These are phyloP conservation scores for Polytrichum formosum DNA, from an alignment of 225 moss, liverwort and hornwort species.

Conservation along the genomic window DNA sequence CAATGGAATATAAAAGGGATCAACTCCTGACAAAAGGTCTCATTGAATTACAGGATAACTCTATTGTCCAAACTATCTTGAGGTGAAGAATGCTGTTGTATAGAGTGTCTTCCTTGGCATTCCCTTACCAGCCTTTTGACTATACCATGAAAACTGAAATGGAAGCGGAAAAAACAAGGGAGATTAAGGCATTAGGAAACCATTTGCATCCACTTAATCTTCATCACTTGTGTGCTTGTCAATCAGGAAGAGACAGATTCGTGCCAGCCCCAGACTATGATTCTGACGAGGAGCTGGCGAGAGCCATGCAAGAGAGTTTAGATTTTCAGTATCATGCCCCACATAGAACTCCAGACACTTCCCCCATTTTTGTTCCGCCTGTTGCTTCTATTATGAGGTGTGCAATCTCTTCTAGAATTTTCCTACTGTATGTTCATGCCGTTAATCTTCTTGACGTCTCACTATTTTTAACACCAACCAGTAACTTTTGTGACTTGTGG, in stretches of 20 bases:
- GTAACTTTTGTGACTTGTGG: too few species aligned
- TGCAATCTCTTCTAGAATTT: neutral
- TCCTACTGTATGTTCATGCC: neutral
- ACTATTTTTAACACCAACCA: too few species aligned
- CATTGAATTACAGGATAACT: neutral
- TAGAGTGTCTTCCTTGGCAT: neutral
- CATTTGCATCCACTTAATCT: neutral
- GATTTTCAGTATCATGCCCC: constrained; percentile 34
- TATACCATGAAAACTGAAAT: neutral
- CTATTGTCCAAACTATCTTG: too few species aligned
- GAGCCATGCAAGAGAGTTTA: constrained; percentile 60
- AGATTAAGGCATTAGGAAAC: neutral
- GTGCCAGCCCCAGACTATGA: constrained; percentile 25
- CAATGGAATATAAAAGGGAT: neutral
- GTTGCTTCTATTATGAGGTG: constrained; percentile 28
- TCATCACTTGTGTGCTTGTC: neutral
- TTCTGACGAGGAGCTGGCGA: constrained; percentile 53
- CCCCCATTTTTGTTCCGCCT: constrained; percentile 18
- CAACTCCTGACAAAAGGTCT: neutral
- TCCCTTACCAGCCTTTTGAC: neutral
- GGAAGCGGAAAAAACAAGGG: neutral
- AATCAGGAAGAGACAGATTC: constrained; percentile 33
- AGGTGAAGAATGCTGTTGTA: too few species aligned
- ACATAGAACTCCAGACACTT: constrained; percentile 18
- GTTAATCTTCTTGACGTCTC: too few species aligned